Evolutionary conservation across 352 stramenopile species (phyloP), one percentile per base, ranked within the genome.

Genomic region (Globisporangium yorkense): DNA sequence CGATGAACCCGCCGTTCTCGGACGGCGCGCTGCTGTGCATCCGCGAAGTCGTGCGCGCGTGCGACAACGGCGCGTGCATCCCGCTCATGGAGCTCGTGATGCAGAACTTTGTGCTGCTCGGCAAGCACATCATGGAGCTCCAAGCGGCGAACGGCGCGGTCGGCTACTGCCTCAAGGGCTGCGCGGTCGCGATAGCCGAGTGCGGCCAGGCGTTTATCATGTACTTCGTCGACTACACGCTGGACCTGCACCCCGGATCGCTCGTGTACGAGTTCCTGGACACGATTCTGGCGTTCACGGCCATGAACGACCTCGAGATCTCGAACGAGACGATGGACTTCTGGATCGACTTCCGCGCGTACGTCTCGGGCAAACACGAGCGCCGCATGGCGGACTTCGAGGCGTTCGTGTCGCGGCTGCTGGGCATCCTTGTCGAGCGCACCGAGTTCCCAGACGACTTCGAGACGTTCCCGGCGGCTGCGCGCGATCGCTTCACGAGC

Each of bases 321-420:
- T 89, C 83, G 6, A 89, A 89, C 49, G 79, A 84, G 58, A 92
- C 78, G 20, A 92, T 89, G 79, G 73, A 83, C 10, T 92, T 92
- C 33, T 92, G 83, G 83, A 87, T 92, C 61, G 73, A 87, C 40
- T 91, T 92, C 39, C 73, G 81, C 29, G 50, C 62, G 9, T 92
- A 92, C 55, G 65, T 92, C 35, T 89, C 77, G 9, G 83, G 83
- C 41, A 92, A 92, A 57, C 65, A 92, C 56, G 80, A 92, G 41
- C 48, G 73, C n/a, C 77, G 77, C 24, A 88, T 89, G 65, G 54
- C 63, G 39, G 73, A 75, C 12, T 91, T 89, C 56, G 80, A 90
- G 52, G 63, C 71, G 3, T 92, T 92, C 56, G 79, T 91, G 41
- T 85, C 75, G 10, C 78, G 80, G 7, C 59, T 92, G 48, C 56